Conservation (phyloP, 2,329 filamentous ascomycete genomes). For the Xylaria sp. region DNA sequence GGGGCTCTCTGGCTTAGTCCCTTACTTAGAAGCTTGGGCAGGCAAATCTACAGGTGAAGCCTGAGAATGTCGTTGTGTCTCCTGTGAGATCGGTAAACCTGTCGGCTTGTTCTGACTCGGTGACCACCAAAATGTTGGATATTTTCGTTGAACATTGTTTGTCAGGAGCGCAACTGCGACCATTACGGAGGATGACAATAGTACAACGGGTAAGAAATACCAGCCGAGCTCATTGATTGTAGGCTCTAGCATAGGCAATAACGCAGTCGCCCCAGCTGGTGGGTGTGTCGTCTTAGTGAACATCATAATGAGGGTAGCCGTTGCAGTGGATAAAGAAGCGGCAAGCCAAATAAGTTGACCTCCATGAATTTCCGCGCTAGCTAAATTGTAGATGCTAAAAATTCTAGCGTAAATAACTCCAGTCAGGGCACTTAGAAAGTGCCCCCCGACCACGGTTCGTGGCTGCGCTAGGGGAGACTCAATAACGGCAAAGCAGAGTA, state of each 20-base stretch:
- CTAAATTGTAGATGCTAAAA: conserved; percentile 1
- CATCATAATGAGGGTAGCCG: background rate
- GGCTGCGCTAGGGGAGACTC: conserved; percentile 13
- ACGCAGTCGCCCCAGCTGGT: conserved; percentile 6
- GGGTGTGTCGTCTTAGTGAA: conserved; percentile 6
- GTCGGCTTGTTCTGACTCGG: background rate
- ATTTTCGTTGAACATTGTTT: conserved; percentile 1
- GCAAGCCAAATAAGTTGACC: background rate
- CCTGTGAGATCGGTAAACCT: background rate
- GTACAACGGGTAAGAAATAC: conserved; percentile 4
- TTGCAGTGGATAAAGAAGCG: conserved; percentile 2
- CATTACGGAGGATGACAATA: conserved; percentile 4
- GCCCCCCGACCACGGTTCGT: conserved; percentile 7
- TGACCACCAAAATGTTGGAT: conserved; percentile 1
- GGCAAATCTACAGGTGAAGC: no score
- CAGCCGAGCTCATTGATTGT: conserved; percentile 2
- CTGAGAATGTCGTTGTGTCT: no score
- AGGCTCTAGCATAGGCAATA: background rate
- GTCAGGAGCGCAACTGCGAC: background rate
- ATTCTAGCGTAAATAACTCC: conserved; percentile 1
- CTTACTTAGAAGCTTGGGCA: no score
- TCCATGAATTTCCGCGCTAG: background rate
- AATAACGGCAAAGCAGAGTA: conserved; percentile 3
- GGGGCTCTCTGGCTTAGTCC: no score
- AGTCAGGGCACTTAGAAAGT: conserved; percentile 12